Conservation (phyloP, 441 rosid genomes). For the Gossypium laxum region DNA sequence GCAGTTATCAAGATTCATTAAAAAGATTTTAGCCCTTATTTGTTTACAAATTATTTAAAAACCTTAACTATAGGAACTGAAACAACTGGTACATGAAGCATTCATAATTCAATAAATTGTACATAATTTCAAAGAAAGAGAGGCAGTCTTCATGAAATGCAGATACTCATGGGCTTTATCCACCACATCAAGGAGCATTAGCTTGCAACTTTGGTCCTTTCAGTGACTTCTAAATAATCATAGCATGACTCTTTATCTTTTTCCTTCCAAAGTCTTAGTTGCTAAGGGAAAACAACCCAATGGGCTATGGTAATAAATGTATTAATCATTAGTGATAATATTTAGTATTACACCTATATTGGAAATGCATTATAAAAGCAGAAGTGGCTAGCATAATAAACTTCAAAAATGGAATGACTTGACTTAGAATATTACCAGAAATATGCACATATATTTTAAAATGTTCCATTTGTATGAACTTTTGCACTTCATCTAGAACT, state of each 20-base stretch:
- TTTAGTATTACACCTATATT: neutral
- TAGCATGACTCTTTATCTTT: neutral
- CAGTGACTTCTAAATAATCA: slow-evolving; percentile 1
- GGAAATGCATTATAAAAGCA: neutral
- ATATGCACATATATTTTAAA: neutral
- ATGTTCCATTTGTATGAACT: neutral
- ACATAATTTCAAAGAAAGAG: neutral
- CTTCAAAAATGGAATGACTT: neutral
- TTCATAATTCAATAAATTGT: neutral
- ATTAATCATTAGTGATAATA: neutral
- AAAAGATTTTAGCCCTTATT: neutral
- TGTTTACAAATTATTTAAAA: neutral
- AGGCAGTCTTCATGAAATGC: neutral
- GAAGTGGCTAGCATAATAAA: neutral
- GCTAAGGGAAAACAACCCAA: neutral
- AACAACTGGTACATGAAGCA: neutral
- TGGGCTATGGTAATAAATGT: neutral
- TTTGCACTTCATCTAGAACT: slow-evolving; percentile 1
- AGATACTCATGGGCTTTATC: slow-evolving; percentile 1
- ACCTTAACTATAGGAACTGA: neutral
- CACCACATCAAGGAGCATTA: neutral
- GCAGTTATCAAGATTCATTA: neutral
- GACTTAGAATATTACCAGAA: neutral
- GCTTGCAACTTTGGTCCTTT: neutral
- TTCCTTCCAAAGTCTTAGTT: neutral